Percentiles rank a stretch among this genome's conserved stretches.
Evolutionary conservation across 768 basidiomycete species (phyloP).

Genomic region (Dioszegia aurantiaca): DNA sequence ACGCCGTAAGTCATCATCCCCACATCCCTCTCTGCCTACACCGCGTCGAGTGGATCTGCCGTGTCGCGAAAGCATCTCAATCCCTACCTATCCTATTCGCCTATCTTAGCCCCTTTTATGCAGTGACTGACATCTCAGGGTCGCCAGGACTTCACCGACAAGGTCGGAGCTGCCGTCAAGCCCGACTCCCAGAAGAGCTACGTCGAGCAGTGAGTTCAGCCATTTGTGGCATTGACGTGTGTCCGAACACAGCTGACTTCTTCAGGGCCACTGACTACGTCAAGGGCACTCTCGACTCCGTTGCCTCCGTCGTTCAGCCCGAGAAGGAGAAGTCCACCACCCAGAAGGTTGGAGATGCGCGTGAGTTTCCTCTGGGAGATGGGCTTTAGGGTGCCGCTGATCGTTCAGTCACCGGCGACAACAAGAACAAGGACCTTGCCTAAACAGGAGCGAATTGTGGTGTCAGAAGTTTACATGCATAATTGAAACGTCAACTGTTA

Average conservation of each 20-base stretch:
- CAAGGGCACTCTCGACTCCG: slow-evolving; percentile 32
- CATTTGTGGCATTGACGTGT: background rate
- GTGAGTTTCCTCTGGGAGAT: no score
- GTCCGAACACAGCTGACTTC: slow-evolving; percentile 2
- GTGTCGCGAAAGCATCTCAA: no score
- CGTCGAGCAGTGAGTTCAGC: slow-evolving; percentile 26
- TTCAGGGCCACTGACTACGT: slow-evolving; percentile 3
- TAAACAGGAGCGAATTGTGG: background rate
- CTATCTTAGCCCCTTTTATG: background rate
- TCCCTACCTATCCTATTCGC: no score
- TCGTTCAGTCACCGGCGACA: slow-evolving; percentile 36
- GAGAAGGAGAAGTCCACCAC: slow-evolving; percentile 46
- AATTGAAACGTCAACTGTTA: no score
- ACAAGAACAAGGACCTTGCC: slow-evolving; percentile 33
- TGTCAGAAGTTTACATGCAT: background rate
- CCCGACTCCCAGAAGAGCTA: slow-evolving; percentile 45
- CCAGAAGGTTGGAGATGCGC: slow-evolving; percentile 44
- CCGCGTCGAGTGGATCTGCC: no score
- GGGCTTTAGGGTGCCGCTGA: background rate
- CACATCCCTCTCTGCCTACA: background rate
- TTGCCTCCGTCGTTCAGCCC: slow-evolving; percentile 43
- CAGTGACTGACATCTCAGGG: slow-evolving; percentile 13
- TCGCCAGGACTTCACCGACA: slow-evolving; percentile 21
- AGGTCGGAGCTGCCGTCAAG: slow-evolving; percentile 36
- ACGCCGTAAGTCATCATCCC: slow-evolving; percentile 23